phyloP scores from a whole-genome alignment of 2,329 filamentous ascomycete genomes.

The Cladophialophora chaetospira region DNA sequence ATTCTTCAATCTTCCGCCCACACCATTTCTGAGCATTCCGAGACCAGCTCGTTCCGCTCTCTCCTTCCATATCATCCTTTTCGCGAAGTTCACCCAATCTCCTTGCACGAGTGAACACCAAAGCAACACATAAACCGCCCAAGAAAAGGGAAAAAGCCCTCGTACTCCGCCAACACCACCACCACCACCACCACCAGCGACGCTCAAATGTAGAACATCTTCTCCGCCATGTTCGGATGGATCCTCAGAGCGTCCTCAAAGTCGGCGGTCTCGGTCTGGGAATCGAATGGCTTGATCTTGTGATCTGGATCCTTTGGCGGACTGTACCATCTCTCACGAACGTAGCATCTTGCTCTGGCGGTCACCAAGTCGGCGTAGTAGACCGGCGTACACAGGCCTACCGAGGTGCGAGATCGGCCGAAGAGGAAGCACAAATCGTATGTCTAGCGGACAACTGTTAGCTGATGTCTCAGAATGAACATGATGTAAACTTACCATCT shows the following conservation, averaged over 20 bases:
- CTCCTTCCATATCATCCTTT: too few species aligned
- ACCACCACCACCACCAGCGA: too few species aligned
- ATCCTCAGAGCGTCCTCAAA: not conserved
- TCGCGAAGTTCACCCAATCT: too few species aligned
- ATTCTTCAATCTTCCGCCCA: too few species aligned
- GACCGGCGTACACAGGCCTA: constrained; percentile 82
- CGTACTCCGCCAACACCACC: too few species aligned
- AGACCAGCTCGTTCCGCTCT: too few species aligned
- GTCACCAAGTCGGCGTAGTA: constrained; percentile 90
- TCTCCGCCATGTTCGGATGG: constrained; percentile 37
- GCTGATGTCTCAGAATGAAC: not conserved
- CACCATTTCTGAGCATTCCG: too few species aligned
- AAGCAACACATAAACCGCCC: too few species aligned
- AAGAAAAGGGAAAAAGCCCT: too few species aligned
- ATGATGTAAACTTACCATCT: too few species aligned
- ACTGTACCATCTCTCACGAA: constrained; percentile 65
- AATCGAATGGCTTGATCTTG: not conserved
- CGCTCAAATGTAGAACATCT: constrained; percentile 45
- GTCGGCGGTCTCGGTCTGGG: not conserved
- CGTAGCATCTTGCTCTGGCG: constrained; percentile 72
- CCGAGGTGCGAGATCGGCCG: constrained; percentile 80
- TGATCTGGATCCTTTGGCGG: too few species aligned
- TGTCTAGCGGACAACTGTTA: constrained; percentile 40
- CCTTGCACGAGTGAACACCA: too few species aligned
- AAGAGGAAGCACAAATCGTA: constrained; percentile 54